These are phyloP conservation scores for Solanum arcanum DNA, from an alignment of 257 asterid genomes.

Conservation along the genomic window DNA sequence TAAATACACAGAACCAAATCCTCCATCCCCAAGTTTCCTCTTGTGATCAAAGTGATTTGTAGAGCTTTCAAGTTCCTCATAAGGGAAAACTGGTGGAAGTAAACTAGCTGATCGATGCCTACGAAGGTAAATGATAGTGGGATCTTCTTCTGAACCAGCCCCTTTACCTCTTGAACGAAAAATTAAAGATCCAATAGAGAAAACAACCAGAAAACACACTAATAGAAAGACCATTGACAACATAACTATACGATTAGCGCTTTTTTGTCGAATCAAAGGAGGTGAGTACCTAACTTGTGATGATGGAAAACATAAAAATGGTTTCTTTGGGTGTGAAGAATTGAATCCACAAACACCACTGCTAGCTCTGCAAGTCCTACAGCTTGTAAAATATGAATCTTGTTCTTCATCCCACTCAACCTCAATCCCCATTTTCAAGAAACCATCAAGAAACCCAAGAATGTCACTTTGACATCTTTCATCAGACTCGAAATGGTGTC, in stretches of 20 bases:
- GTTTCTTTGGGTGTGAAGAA: slow-evolving; percentile 36
- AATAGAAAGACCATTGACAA: slow-evolving; percentile 32
- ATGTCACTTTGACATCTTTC: slow-evolving; percentile 68
- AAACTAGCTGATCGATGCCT: slow-evolving; percentile 70
- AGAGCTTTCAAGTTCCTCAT: slow-evolving; percentile 75
- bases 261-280: slow-evolving; percentile 21
- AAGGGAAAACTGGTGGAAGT: slow-evolving; percentile 86
- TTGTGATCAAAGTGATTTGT: slow-evolving; percentile 65
- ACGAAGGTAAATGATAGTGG: slow-evolving; percentile 61
- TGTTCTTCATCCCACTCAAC: slow-evolving; percentile 73
- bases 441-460: slow-evolving; percentile 58
- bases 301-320: slow-evolving; percentile 46
- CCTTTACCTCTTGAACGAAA: slow-evolving; percentile 25
- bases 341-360: slow-evolving; percentile 77
- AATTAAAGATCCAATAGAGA: slow-evolving; percentile 30
- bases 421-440: slow-evolving; percentile 52
- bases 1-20: slow-evolving; percentile 84
- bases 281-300: slow-evolving; percentile 1
- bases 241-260: slow-evolving; percentile 34
- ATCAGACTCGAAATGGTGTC: slow-evolving; percentile 43
- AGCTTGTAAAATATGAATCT: slow-evolving; percentile 52
- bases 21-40: slow-evolving; percentile 92
- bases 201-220: slow-evolving; percentile 34
- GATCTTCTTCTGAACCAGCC: slow-evolving; percentile 53
- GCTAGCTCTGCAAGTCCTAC: slow-evolving; percentile 41